Percentiles rank a stretch among this genome's conserved stretches.
phyloP scores from a whole-genome alignment of 106 monocot species.

The Dendrobium catenatum region DNA sequence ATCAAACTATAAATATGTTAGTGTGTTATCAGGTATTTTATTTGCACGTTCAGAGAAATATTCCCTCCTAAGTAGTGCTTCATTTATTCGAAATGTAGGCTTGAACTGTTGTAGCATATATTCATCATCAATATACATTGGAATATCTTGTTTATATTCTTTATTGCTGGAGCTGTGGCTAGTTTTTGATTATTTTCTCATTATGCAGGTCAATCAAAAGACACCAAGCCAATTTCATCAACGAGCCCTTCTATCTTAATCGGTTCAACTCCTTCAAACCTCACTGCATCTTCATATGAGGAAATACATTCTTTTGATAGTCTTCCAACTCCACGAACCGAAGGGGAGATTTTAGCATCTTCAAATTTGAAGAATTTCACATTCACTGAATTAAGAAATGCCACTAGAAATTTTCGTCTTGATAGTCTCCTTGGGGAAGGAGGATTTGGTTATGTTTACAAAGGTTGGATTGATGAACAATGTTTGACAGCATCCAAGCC shows the following conservation, averaged over 20 bases:
- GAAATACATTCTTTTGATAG: slow-evolving; percentile 24
- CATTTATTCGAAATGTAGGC: not conserved
- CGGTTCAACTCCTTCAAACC: slow-evolving; percentile 33
- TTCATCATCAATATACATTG: not conserved
- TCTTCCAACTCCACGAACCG: slow-evolving; percentile 47
- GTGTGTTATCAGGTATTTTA: not conserved
- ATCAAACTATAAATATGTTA: not conserved
- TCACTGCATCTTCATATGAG: slow-evolving; percentile 37
- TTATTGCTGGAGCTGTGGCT: not conserved
- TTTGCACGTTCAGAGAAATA: not conserved
- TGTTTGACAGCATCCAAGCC: slow-evolving; percentile 45
- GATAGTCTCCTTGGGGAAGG: slow-evolving; percentile 86
- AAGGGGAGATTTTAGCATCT: slow-evolving; percentile 75
- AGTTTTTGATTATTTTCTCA: slow-evolving; percentile 7
- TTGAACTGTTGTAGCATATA: not conserved
- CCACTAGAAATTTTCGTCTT: slow-evolving; percentile 72
- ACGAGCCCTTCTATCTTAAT: slow-evolving; percentile 22
- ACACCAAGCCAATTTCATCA: slow-evolving; percentile 20
- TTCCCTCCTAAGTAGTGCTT: not conserved
- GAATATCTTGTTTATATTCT: no score
- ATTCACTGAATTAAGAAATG: slow-evolving; percentile 58
- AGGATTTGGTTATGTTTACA: slow-evolving; percentile 86
- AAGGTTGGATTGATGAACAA: slow-evolving; percentile 90
- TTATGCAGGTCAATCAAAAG: slow-evolving; percentile 35
- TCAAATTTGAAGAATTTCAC: slow-evolving; percentile 71